Conservation (phyloP, 768 basidiomycete species). For the Psilocybe cyanescens region DNA sequence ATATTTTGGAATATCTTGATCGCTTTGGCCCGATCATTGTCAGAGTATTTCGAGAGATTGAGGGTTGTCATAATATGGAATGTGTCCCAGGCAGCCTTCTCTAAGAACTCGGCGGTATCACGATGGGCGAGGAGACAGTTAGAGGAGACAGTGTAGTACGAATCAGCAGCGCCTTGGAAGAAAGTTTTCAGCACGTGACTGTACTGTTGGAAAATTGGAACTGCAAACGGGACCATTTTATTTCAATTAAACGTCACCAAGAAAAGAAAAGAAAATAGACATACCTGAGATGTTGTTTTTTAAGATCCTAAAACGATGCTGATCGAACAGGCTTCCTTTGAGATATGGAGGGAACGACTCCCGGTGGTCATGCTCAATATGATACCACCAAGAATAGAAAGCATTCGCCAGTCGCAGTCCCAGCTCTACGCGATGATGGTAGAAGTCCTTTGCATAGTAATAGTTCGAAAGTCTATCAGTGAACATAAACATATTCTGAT, state of each 20-base stretch:
- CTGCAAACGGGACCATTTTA: background rate
- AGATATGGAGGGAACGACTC: background rate
- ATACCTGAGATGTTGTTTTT: background rate
- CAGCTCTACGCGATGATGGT: background rate
- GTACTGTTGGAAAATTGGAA: background rate
- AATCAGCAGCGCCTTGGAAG: background rate
- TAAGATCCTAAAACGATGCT: background rate
- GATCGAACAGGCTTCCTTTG: background rate
- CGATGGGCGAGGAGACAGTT: background rate
- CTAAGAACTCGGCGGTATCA: background rate
- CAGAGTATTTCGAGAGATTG: background rate
- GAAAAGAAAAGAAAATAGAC: background rate
- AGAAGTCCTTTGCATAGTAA: background rate
- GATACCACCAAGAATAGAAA: background rate
- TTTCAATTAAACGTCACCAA: background rate
- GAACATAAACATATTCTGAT: conserved; percentile 1
- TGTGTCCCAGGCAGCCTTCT: background rate
- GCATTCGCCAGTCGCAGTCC: background rate
- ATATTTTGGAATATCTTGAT: background rate
- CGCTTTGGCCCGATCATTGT: background rate
- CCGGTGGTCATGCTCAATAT: background rate
- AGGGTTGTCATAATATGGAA: background rate
- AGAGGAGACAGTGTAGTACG: background rate
- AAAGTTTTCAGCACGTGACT: background rate
- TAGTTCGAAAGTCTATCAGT: background rate